Base-by-base conservation (phyloP, 352 stramenopile species). In the Elongisporangium undulatum region DNA sequence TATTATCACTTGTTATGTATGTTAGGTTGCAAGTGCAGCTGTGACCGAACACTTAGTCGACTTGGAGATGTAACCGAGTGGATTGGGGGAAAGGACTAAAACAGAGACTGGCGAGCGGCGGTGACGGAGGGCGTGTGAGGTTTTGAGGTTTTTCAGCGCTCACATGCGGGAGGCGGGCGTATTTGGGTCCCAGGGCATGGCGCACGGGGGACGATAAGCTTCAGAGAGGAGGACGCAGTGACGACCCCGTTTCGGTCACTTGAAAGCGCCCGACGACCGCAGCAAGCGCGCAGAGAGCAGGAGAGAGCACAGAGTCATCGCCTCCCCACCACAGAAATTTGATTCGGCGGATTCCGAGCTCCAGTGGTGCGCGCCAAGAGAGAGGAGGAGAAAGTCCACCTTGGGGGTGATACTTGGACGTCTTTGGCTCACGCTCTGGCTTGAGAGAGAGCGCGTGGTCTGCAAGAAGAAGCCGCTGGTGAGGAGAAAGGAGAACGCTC, bases 61-160 rank as follows among this genome's bases (percentile, higher is more conserved):
- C 29, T 41, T 41, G 29, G 26, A n/a, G 26, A 34, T 8, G 4
- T 41, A 41, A 9, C 29, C 29, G 29, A 41, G 29, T 41, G 29
- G 29, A 15, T 41, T 41, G 29, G 29, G 29, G 29, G 29, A 41
- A 9, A 41, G 29, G 29, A 41, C 29, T 15, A 41, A 41, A 41
- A 41, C 29, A 41, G 29, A 41, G 29, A 41, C 29, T 41, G 29
- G 29, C 8, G 29, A 41, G 29, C 7, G 24, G 24, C 29, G 9
- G 29, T 41, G 29, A 41, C 4, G 9, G 29, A 41, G 29, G n/a
- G n/a, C n/a, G 5, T 9, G 29, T 41, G 29, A 41, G 29, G 29
- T 52, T 52, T 52, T 52, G 16, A 52, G 48, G 48, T 52, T 52
- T 52, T 52, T 52, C 21, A 41, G 29, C 5, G 2, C 29, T 41